Conservation (phyloP, 192 early-diverging fungal species). For the Haplosporangium gracile region DNA sequence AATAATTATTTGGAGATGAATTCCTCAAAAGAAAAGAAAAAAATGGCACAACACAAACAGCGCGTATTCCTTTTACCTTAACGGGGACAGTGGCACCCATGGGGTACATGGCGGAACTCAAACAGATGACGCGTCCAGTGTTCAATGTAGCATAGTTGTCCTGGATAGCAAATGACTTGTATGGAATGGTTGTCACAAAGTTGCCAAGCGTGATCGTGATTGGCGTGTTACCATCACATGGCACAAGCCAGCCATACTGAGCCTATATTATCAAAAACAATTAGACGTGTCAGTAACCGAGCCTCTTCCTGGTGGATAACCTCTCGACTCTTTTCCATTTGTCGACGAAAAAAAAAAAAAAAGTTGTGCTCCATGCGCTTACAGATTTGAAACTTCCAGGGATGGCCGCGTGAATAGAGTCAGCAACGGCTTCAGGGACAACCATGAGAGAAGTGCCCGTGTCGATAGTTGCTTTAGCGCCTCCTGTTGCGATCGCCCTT, state of each 20-base stretch:
- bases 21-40: neutral
- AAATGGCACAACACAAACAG: neutral
- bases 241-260: constrained; percentile 47
- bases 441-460: constrained; percentile 70
- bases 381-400: constrained; percentile 35
- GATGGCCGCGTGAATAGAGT: constrained; percentile 59
- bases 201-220: constrained; percentile 46
- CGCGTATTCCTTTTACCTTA: neutral
- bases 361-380: neutral
- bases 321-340: no score
- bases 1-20: neutral
- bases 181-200: constrained; percentile 30
- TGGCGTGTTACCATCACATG: constrained; percentile 35
- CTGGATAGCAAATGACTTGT: constrained; percentile 53
- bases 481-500: neutral
- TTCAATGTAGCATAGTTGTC: constrained; percentile 11
- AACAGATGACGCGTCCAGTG: constrained; percentile 28
- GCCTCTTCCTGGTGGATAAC: no score
- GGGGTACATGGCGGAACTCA: constrained; percentile 35
- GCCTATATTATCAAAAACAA: neutral
- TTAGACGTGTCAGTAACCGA: neutral
- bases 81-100: neutral
- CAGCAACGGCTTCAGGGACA: constrained; percentile 51
- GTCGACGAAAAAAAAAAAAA: neutral
- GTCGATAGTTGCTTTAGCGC: constrained; percentile 59